Percentiles rank a stretch among this genome's conserved stretches.
Conservation (phyloP, 1,284 basidiomycete genomes). For the Malassezia slooffiae region DNA sequence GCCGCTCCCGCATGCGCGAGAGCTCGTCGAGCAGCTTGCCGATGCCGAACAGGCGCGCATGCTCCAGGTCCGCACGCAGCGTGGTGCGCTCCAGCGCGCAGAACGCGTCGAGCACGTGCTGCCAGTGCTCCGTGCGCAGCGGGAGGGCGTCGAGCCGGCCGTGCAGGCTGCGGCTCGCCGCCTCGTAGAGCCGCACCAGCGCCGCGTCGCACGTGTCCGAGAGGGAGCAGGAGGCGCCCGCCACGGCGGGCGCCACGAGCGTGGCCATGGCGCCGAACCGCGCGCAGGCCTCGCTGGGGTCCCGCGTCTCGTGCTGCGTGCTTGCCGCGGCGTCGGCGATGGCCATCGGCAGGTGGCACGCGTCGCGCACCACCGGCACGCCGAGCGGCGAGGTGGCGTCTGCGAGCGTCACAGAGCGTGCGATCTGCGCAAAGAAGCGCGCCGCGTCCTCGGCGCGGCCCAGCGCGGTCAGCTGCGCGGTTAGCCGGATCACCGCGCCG, state of each 20-base stretch:
- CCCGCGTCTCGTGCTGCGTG: neutral
- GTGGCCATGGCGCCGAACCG: slow-evolving; percentile 7
- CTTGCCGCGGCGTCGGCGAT: slow-evolving; percentile 14
- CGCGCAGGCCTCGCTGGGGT: slow-evolving; percentile 2
- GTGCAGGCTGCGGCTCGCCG: slow-evolving; percentile 6
- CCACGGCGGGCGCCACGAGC: slow-evolving; percentile 8
- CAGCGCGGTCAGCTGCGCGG: slow-evolving; percentile 2
- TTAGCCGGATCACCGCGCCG: slow-evolving; percentile 5
- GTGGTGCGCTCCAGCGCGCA: neutral
- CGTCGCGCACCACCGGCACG: slow-evolving; percentile 9
- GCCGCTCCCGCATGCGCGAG: neutral
- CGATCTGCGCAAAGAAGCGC: slow-evolving; percentile 1
- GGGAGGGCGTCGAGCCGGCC: slow-evolving; percentile 1
- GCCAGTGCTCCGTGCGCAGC: slow-evolving; percentile 4
- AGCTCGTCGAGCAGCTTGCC: slow-evolving; percentile 12
- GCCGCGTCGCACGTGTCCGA: slow-evolving; percentile 4
- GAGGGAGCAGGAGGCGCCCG: slow-evolving; percentile 3
- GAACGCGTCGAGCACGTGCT: slow-evolving; percentile 4
- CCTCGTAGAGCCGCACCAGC: slow-evolving; percentile 10
- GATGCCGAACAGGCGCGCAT: neutral
- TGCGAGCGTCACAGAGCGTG: neutral
- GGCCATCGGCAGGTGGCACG: slow-evolving; percentile 15
- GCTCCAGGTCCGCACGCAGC: too few relatives aligned
- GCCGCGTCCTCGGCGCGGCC: slow-evolving; percentile 4
- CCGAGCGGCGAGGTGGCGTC: neutral